phyloP scores from a whole-genome alignment of 176 grass and related monocot species.

The Phyllostachys edulis region DNA sequence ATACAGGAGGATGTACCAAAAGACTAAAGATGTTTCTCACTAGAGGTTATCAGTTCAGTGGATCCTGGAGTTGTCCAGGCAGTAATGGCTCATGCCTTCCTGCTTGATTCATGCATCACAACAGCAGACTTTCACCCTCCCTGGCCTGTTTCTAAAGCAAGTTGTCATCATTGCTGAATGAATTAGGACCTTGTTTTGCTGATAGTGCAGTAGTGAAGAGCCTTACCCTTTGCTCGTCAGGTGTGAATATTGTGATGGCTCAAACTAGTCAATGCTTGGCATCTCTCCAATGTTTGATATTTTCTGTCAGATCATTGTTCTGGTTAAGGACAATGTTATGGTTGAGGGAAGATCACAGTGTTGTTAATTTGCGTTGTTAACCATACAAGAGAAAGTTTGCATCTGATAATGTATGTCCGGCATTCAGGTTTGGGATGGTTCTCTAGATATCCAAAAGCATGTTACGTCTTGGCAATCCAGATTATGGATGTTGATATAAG shows the following conservation, averaged over 20 bases:
- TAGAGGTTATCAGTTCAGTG: background rate
- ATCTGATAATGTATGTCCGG: background rate
- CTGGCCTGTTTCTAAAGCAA: conserved; percentile 3
- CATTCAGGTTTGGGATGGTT: background rate
- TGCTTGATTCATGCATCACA: background rate
- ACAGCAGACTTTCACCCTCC: background rate
- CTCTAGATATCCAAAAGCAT: background rate
- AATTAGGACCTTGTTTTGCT: background rate
- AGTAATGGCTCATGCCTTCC: background rate
- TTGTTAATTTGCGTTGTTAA: background rate
- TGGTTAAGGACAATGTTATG: background rate
- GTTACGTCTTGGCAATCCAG: background rate
- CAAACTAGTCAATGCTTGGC: background rate
- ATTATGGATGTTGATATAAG: background rate
- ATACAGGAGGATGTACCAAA: conserved; percentile 91
- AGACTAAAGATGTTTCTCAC: conserved; percentile 30
- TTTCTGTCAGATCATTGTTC: conserved; percentile 1
- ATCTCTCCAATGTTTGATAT: background rate
- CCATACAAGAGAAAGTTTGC: background rate
- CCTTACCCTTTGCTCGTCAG: background rate
- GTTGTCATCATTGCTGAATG: background rate
- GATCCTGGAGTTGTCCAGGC: background rate
- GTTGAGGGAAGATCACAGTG: background rate
- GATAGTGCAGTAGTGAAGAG: background rate
- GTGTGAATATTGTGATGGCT: background rate